These are phyloP conservation scores for Sphaerobolus stellatus DNA, from an alignment of 1,284 basidiomycete species.

Conservation along the genomic window DNA sequence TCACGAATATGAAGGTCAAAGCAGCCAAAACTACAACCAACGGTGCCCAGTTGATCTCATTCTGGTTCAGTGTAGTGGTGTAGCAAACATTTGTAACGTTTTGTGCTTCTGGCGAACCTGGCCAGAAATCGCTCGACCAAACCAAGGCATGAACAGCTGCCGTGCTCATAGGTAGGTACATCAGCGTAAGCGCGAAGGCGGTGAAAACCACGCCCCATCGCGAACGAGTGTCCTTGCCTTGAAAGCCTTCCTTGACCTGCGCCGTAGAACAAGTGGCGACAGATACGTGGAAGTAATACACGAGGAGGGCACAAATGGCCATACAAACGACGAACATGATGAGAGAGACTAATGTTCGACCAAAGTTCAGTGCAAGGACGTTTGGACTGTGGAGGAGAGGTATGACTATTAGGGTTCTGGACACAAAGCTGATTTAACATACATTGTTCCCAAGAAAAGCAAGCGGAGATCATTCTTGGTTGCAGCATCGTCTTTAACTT, in stretches of 20 bases:
- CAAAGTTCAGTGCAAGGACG: constrained; percentile 66
- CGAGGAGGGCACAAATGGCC: constrained; percentile 47
- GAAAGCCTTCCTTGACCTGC: constrained; percentile 58
- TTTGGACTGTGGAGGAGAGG: constrained; percentile 51
- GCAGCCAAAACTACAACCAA: constrained; percentile 58
- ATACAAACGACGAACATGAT: constrained; percentile 57
- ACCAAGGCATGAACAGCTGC: constrained; percentile 69
- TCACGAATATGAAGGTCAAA: constrained; percentile 53
- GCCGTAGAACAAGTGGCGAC: no score
- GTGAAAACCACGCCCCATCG: constrained; percentile 56
- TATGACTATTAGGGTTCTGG: constrained; percentile 15
- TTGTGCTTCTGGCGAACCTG: constrained; percentile 55
- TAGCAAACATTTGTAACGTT: constrained; percentile 77
- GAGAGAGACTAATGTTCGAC: constrained; percentile 51
- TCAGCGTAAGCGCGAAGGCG: constrained; percentile 59
- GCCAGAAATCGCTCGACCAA: constrained; percentile 76
- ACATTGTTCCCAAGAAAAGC: constrained; percentile 67
- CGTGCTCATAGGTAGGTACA: constrained; percentile 70
- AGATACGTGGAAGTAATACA: constrained; percentile 58
- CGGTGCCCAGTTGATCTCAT: constrained; percentile 73
- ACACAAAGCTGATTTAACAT: constrained; percentile 24
- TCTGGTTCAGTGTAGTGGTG: constrained; percentile 69
- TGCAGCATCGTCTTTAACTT: constrained; percentile 45
- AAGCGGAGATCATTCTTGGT: constrained; percentile 49
- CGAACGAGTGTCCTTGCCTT: constrained; percentile 39